These are phyloP conservation scores for Cyclotella atomus DNA, from an alignment of 108 stramenopile genomes.

Conservation along the genomic window DNA sequence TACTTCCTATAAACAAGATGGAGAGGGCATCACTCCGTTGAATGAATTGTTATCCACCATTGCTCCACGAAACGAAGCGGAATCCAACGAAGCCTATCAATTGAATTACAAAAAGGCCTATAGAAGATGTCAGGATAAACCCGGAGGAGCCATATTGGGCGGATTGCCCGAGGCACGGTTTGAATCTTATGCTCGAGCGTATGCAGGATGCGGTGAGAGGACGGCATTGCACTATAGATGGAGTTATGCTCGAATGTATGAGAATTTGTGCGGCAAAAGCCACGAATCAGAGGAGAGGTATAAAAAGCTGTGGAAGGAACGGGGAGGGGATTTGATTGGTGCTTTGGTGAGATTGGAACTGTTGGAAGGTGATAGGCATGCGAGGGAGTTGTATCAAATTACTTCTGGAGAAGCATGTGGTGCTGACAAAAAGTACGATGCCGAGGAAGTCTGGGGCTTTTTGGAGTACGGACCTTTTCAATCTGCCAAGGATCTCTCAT, in stretches of 20 bases:
- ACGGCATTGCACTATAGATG: slow-evolving; percentile 63
- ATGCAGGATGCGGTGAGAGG: slow-evolving; percentile 72
- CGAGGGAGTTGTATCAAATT: slow-evolving; percentile 57
- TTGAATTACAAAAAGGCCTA: slow-evolving; percentile 76
- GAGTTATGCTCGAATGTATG: slow-evolving; percentile 81
- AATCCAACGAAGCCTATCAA: slow-evolving; percentile 47
- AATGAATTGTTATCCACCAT: slow-evolving; percentile 38
- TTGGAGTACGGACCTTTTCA: slow-evolving; percentile 76
- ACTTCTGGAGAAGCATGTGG: slow-evolving; percentile 66
- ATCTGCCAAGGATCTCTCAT: slow-evolving; percentile 33
- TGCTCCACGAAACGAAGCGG: slow-evolving; percentile 24
- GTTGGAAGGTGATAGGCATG: slow-evolving; percentile 61
- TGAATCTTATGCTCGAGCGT: slow-evolving; percentile 88
- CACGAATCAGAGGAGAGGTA: slow-evolving; percentile 69
- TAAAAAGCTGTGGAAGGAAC: slow-evolving; percentile 41
- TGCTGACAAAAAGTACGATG: slow-evolving; percentile 68
- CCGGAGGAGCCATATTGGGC: slow-evolving; percentile 72
- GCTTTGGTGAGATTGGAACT: slow-evolving; percentile 70
- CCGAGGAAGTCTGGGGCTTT: slow-evolving; percentile 86
- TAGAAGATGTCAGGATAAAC: slow-evolving; percentile 81
- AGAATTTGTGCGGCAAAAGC: slow-evolving; percentile 61
- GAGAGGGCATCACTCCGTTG: slow-evolving; percentile 27
- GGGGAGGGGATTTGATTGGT: slow-evolving; percentile 71
- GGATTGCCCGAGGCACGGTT: slow-evolving; percentile 81
- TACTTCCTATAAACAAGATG: slow-evolving; percentile 9